Base-by-base conservation (phyloP, 345 rosid genomes). In the Balakata baccata region DNA sequence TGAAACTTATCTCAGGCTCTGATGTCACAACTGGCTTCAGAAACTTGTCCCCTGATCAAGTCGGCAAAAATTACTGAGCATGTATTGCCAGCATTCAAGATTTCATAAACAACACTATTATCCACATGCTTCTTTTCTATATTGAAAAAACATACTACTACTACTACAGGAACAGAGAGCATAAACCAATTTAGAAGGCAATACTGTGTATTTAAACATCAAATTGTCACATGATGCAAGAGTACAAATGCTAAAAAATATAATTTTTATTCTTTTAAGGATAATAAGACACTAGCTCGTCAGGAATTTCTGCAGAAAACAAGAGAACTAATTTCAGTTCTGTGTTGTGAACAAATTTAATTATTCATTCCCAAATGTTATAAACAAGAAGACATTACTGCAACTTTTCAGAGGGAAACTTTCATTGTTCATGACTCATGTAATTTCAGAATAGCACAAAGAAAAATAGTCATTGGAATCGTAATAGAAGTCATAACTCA, bases 21-120 rank as follows among this genome's bases (percentile, higher is more conserved):
- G 92, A 79, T 66, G 78, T 79, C 34, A 93, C 95, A 57, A 73
- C 52, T 57, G 93, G 92, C 76, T 93, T 93, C 29, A 93, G 74
- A 76, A 83, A 91, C 69, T 61, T 80, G 78, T 89, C 98, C 70
- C 98, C 97, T 91, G 82, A 20, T 75, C 7, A 71, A 12, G 47
- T 14, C 65, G 60, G 9, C 9, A 47, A 13, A 54, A 39, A 46
- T 29, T 17, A 38, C 3, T n/a, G 20, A 9, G 41, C 16, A 14
- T 56, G 67, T 5, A 43, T 43, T 43, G 46, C 46, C 46, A 43
- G 34, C 9, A 8, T 43, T 43, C 7, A 8, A 43, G 46, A 43
- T 43, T 43, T 43, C 11, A 64, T 51, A 22, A 20, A 3, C 56
- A 14, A 18, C 22, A 65, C 29, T 16, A 17, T 52, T 5, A 43